phyloP scores from a whole-genome alignment of 257 asterid species.

The Ilex asprella region DNA sequence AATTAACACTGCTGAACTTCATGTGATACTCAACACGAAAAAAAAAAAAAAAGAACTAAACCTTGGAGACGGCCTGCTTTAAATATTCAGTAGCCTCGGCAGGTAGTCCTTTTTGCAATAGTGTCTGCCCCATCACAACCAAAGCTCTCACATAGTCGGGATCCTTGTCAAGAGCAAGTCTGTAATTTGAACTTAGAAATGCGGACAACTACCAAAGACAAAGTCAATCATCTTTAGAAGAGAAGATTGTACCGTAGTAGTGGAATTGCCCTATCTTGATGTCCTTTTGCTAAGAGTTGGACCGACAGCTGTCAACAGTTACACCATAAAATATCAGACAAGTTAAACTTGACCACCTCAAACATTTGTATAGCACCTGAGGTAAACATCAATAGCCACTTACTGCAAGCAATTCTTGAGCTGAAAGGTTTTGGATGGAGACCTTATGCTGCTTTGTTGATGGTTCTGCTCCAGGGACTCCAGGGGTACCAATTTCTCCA shows the following conservation, averaged over 20 bases:
- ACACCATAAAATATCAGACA: neutral
- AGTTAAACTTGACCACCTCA: neutral
- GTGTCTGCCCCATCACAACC: slow-evolving; percentile 69
- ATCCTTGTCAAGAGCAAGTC: slow-evolving; percentile 87
- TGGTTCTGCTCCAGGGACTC: slow-evolving; percentile 24
- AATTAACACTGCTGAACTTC: too few relatives aligned
- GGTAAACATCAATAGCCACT: slow-evolving; percentile 21
- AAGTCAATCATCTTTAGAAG: slow-evolving; percentile 13
- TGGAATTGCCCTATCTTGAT: slow-evolving; percentile 45
- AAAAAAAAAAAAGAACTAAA: slow-evolving; percentile 2
- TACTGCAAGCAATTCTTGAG: slow-evolving; percentile 64
- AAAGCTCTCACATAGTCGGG: slow-evolving; percentile 64
- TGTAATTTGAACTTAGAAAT: slow-evolving; percentile 37
- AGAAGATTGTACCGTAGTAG: slow-evolving; percentile 43
- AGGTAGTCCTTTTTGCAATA: slow-evolving; percentile 39
- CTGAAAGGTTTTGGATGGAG: slow-evolving; percentile 47
- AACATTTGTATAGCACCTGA: neutral
- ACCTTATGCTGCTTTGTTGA: slow-evolving; percentile 40
- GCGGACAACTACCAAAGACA: slow-evolving; percentile 21
- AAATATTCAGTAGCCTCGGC: slow-evolving; percentile 63
- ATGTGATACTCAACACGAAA: too few relatives aligned
- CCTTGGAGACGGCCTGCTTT: slow-evolving; percentile 71
- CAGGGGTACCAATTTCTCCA: slow-evolving; percentile 24
- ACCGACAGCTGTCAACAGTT: slow-evolving; percentile 53
- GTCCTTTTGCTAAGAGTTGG: slow-evolving; percentile 42